Base-by-base conservation (phyloP, 1,139 yeast species). In the Spencermartinsiella ligniputridi region DNA sequence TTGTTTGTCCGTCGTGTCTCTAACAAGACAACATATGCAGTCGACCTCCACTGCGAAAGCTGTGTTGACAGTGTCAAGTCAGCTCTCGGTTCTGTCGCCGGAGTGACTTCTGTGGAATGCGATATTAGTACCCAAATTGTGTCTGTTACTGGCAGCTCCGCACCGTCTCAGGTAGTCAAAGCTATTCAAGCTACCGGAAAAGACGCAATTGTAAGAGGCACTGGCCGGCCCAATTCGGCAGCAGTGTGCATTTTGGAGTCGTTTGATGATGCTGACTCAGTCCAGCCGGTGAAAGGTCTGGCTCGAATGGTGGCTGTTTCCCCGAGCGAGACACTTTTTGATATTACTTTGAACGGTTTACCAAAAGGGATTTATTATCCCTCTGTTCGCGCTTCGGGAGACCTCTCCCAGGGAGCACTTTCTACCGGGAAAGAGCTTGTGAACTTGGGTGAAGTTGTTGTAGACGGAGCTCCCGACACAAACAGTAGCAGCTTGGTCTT, bases 181-280 rank as follows among this genome's bases (percentile, higher is more conserved):
- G 76, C 84, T 0, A 79, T 87, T 48, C 90, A 83, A 61, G 57
- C 60, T 1, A 80, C 81, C 3, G 97, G 97, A 1, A 78, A 79
- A 54, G 97, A 90, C 60, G 96, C 96, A 8, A 86, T 90, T 52
- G 83, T 90, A 29, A 73, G 97, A 50, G 98, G 98, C 3, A 80
- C 96, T 0, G 97, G 97, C 1, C 72, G 72, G 44, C 83, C 95
- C 17, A 83, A 90, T 61, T 78, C 90, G 20, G 96, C 97, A 0
- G 97, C 96, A 0, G 97, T 90, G 24, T 81, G 95, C 52, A 90
- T 90, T 40, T 67, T 90, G 46, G 97, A 92, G 61, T 75, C 85
- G 15, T 84, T 83, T 57, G 78, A 72, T 47, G 62, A 67, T 1
- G 66, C 68, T 41, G 80, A 80, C 51, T 52, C 52, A 25, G 53